These are phyloP conservation scores for Nicotiana noctiflora DNA, from an alignment of 257 asterid species.

Conservation along the genomic window DNA sequence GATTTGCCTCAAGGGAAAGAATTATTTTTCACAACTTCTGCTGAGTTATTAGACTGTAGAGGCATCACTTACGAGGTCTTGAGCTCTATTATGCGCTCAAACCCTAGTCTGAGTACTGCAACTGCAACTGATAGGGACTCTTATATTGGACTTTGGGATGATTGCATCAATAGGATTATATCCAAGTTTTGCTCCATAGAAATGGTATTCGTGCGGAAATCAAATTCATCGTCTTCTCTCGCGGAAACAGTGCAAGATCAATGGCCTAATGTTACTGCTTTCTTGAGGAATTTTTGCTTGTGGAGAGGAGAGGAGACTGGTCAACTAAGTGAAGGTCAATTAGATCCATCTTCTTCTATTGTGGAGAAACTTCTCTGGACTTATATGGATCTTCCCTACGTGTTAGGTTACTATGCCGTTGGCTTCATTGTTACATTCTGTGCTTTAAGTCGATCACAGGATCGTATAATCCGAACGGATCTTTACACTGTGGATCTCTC, in stretches of 20 bases:
- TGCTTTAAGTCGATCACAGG: conserved; percentile 34
- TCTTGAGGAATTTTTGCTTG: conserved; percentile 30
- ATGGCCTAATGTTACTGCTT: conserved; percentile 39
- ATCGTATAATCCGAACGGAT: conserved; percentile 35
- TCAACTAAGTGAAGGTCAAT: conserved; percentile 33
- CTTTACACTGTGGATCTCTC: conserved; percentile 38
- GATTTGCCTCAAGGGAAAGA: conserved; percentile 45
- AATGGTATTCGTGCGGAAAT: conserved; percentile 32
- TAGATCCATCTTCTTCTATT: conserved; percentile 30
- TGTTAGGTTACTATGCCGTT: conserved; percentile 38
- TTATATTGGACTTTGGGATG: conserved; percentile 43
- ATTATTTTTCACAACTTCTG: conserved; percentile 28
- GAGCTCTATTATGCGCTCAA: conserved; percentile 25
- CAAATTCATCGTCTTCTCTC: conserved; percentile 6
- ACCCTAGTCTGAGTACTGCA: conserved; percentile 25
- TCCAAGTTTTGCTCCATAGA: conserved; percentile 32
- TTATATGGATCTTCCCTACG: conserved; percentile 32
- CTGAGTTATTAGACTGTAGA: conserved; percentile 29
- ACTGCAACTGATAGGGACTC: conserved; percentile 26
- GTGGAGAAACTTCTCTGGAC: conserved; percentile 40
- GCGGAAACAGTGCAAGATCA: conserved; percentile 28
- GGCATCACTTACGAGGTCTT: conserved; percentile 24
- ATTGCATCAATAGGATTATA: conserved; percentile 32
- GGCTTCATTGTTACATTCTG: conserved; percentile 38
- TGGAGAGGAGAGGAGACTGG: conserved; percentile 49